Evolutionary conservation across 805 yeast species (phyloP), one percentile per base, ranked within the genome.

Genomic region (Starmerella vaccinii): DNA sequence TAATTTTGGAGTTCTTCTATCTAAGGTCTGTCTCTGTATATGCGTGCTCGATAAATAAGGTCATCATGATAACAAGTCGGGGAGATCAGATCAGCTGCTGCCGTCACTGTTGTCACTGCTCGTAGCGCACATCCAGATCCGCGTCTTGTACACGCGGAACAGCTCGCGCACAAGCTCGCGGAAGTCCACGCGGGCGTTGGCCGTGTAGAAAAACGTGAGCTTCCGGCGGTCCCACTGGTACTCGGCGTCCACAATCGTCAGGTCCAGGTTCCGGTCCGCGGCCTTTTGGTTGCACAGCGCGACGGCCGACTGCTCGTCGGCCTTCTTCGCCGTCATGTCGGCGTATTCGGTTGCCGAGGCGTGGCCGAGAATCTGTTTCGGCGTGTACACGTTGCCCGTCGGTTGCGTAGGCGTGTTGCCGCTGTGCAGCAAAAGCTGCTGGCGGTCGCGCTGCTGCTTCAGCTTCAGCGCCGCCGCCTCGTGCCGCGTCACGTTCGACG

Each of bases 91-190:
- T 10, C 38, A 16, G 38, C 41, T 38, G 29, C 9, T 10, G 16
- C 27, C 15, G 29, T n/a, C 7, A 8, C n/a, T 38, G 21, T n/a
- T 16, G 24, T 9, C n/a, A 16, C 16, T 26, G 45, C 24, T 41
- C 3, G 57, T 84, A 4, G 87, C 86, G 67, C 90, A 83, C 92
- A 84, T 82, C 94, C 94, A 84, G 60, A 83, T 83, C 57, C 92
- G 71, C 4, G 90, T 83, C 68, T 84, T 83, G 72, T 82, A 84
- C 46, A 80, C 76, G 53, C 84, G 70, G 68, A 83, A 83, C 50
- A 83, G 69, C 56, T 84, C 92, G 42, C 84, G 74, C 8, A 83
- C 88, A 63, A 84, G 73, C 57, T 82, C 88, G 54, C 92, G 70
- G 64, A 83, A 83, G 64, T 84, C 94, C 50, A 84, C 81, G 56